Percentiles rank a stretch among this genome's conserved stretches.
These are phyloP conservation scores for Schoenoplectus tabernaemontani DNA, from an alignment of 202 grass and related monocot species.

Conservation along the genomic window DNA sequence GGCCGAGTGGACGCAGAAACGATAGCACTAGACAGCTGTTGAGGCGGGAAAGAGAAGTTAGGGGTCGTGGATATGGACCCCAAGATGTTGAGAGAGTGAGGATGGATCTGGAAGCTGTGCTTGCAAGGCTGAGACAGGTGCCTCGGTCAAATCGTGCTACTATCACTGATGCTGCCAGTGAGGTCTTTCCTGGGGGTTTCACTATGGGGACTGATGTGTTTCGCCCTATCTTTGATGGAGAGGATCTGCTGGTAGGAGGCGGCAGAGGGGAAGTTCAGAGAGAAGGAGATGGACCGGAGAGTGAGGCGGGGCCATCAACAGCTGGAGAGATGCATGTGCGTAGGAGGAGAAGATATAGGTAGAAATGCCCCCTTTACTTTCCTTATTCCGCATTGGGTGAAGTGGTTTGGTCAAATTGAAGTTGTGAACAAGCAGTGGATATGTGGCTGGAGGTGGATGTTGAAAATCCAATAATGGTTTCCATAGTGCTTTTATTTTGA, in stretches of 20 bases:
- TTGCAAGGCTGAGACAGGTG: slow-evolving; percentile 20
- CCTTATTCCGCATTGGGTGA: background rate
- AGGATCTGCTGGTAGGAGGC: background rate
- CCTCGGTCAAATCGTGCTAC: background rate
- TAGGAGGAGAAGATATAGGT: slow-evolving; percentile 31
- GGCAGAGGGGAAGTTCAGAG: background rate
- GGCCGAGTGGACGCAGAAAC: slow-evolving; percentile 43
- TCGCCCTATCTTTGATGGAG: background rate
- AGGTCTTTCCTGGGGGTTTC: background rate
- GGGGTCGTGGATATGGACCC: background rate
- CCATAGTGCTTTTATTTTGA: background rate
- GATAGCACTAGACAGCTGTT: slow-evolving; percentile 57
- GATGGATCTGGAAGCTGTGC: slow-evolving; percentile 17
- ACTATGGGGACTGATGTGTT: background rate
- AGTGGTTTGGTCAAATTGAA: background rate
- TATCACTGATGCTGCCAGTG: background rate
- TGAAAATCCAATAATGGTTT: background rate
- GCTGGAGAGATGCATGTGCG: slow-evolving; percentile 10
- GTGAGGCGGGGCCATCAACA: background rate
- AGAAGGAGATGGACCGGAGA: background rate
- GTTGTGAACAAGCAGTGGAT: background rate
- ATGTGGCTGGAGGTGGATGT: background rate
- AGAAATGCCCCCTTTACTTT: background rate
- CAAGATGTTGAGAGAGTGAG: slow-evolving; percentile 20
- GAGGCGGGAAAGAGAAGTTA: slow-evolving; percentile 28